Conservation (phyloP, 306 rosid genomes). For the Trifolium subterraneum region DNA sequence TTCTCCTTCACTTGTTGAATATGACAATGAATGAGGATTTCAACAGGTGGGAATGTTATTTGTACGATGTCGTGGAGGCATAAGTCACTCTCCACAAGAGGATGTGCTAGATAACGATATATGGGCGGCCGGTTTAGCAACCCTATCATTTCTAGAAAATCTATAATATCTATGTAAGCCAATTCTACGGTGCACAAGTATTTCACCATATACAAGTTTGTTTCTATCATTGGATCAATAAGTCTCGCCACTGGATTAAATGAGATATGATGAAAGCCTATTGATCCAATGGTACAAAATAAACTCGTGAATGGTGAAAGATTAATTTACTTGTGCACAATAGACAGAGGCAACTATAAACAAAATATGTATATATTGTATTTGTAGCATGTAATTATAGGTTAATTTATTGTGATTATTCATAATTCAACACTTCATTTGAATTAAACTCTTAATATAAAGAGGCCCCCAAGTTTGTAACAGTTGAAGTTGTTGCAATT, state of each 20-base stretch:
- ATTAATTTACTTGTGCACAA: no score
- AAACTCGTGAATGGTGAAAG: neutral
- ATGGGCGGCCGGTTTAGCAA: constrained; percentile 87
- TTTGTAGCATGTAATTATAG: constrained; percentile 43
- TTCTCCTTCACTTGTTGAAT: neutral
- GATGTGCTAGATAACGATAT: constrained; percentile 80
- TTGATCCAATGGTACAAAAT: neutral
- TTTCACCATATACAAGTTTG: neutral
- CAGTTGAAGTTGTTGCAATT: constrained; percentile 5
- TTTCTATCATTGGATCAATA: neutral
- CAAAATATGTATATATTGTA: constrained; percentile 23
- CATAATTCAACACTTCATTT: constrained; percentile 35
- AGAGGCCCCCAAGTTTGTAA: constrained; percentile 20
- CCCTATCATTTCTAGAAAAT: constrained; percentile 69
- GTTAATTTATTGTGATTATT: constrained; percentile 43
- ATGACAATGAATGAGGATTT: constrained; percentile 33
- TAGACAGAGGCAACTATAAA: constrained; percentile 23
- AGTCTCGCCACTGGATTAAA: neutral
- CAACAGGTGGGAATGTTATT: constrained; percentile 90
- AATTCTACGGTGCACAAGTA: constrained; percentile 2
- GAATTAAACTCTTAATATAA: constrained; percentile 7
- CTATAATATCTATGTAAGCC: constrained; percentile 33
- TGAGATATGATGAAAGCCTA: neutral
- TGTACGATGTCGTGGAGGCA: constrained; percentile 91
- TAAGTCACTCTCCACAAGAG: constrained; percentile 92